These are phyloP conservation scores for Solanum virginianum DNA, from an alignment of 257 asterid genomes.

Conservation along the genomic window DNA sequence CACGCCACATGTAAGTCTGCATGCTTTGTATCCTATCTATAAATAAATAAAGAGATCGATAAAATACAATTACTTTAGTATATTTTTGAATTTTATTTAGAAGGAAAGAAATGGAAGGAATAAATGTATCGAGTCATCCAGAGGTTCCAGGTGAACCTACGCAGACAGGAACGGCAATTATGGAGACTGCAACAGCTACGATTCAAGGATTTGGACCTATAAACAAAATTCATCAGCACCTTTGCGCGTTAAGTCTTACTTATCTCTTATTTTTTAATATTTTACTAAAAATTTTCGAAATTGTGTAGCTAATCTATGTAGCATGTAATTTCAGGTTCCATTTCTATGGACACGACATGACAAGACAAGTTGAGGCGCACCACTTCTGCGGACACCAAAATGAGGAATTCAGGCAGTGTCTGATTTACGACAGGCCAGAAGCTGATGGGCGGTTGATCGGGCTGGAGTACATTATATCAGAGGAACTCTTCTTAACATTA, in stretches of 20 bases:
- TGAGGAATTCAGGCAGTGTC: slow-evolving; percentile 82
- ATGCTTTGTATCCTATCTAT: slow-evolving; percentile 5
- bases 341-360: slow-evolving; percentile 84
- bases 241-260: slow-evolving; percentile 61
- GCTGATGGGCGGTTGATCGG: slow-evolving; percentile 66
- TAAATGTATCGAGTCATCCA: slow-evolving; percentile 30
- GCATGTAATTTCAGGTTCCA: slow-evolving; percentile 34
- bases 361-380: slow-evolving; percentile 91
- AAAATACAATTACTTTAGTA: background rate
- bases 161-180: slow-evolving; percentile 41
- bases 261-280: background rate
- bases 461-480: slow-evolving; percentile 52
- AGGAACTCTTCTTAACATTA: slow-evolving; percentile 45
- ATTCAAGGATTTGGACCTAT: slow-evolving; percentile 74
- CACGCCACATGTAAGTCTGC: slow-evolving; percentile 26
- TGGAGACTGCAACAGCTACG: slow-evolving; percentile 72
- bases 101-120: slow-evolving; percentile 37
- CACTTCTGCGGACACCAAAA: slow-evolving; percentile 75
- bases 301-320: too few species aligned
- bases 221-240: slow-evolving; percentile 88
- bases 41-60: background rate
- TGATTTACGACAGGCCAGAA: slow-evolving; percentile 63
- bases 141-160: slow-evolving; percentile 78
- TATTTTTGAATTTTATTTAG: too few species aligned
- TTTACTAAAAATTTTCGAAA: too few species aligned